Evolutionary conservation across 164 flowering plant species (phyloP), one percentile per base, ranked within the genome.

Genomic region (Tetrastigma voinierianum): DNA sequence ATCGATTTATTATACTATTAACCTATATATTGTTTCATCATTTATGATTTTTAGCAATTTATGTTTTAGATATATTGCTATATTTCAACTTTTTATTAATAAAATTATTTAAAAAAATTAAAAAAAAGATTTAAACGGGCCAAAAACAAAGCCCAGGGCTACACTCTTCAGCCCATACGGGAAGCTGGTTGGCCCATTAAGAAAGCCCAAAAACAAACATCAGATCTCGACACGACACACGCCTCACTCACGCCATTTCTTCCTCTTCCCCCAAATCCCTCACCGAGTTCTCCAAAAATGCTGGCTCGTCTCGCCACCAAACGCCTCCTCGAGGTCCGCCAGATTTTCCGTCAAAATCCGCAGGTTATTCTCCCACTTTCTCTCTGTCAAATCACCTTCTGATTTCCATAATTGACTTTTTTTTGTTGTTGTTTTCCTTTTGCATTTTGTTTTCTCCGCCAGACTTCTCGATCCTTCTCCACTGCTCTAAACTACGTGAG

Each of bases 401-500:
- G 52, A 16, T 24, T 2, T 57, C 44, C 48, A 59, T 18, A 32
- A 32, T 32, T 32, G 40, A 43, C 55, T 63, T 56, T 47, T n/a
- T n/a, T n/a, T n/a, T n/a, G n/a, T n/a, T n/a, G n/a, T n/a, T 59
- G 9, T 11, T 14, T 65, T 67, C n/a, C 44, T 18, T 12, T 20
- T 58, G 18, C 65, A 46, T 74, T 40, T 58, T 46, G 13, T 16
- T 61, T 53, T 67, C 40, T 72, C 63, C 21, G 68, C 70, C 93
- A 92, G 98, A 66, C 81, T 1, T 77, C 82, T 54, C 88, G 98
- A 43, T 80, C 89, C 4, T 82, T 93, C 46, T 96, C 99, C 64
- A 93, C 99, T 46, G 98, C 99, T 48, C 78, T 96, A 49, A 96
- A 96, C 72, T 96, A 90, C 64, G 99, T 96, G 69, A 90, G 98